Conservation (phyloP, 768 basidiomycete genomes). For the Sporobolomyces phaffii region DNA sequence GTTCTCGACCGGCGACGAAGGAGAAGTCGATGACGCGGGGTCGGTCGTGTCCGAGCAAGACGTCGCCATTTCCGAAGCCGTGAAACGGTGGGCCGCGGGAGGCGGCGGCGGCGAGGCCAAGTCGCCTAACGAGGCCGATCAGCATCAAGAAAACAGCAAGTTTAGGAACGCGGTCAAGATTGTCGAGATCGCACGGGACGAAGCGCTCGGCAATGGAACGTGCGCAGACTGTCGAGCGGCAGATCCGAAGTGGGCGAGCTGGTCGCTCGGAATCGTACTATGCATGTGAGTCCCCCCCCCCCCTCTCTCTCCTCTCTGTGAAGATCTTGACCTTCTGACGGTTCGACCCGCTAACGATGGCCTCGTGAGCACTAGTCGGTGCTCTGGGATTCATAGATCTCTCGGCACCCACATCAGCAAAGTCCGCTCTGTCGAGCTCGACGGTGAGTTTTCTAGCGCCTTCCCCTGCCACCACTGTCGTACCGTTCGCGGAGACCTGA, state of each 20-base stretch:
- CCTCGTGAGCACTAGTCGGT: too few species aligned
- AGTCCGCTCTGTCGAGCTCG: constrained; percentile 31
- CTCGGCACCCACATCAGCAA: constrained; percentile 36
- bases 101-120: background rate
- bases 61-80: constrained; percentile 19
- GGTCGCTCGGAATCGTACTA: constrained; percentile 32
- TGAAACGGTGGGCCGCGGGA: constrained; percentile 13
- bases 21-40: background rate
- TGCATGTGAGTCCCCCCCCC: constrained; percentile 16
- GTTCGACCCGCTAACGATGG: too few species aligned
- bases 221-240: constrained; percentile 31
- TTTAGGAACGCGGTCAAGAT: constrained; percentile 22
- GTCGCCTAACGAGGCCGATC: background rate
- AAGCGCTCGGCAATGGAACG: constrained; percentile 3
- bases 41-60: constrained; percentile 4
- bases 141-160: too few species aligned
- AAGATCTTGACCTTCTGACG: background rate
- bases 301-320: background rate
- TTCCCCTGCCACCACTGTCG: too few species aligned
- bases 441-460: constrained; percentile 7
- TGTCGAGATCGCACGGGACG: background rate
- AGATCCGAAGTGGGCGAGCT: constrained; percentile 25
- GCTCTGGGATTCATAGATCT: constrained; percentile 31
- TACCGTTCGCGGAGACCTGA: too few species aligned
- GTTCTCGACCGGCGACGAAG: constrained; percentile 7